Percentiles rank a stretch among this genome's conserved stretches.
phyloP scores from a whole-genome alignment of 768 basidiomycete species.

The Amylocystis lapponica region DNA sequence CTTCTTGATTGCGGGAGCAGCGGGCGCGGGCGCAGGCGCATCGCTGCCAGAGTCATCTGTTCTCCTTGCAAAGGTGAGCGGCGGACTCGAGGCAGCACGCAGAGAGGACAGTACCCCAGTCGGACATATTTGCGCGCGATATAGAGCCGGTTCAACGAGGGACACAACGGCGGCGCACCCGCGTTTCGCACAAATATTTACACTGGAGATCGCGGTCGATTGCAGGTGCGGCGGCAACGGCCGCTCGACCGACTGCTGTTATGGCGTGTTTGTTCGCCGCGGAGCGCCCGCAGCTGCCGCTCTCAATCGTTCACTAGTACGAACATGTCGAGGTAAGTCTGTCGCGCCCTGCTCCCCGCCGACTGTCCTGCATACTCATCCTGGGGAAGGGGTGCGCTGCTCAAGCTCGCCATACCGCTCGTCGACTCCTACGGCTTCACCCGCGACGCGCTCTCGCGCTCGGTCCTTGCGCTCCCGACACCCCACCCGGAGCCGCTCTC shows the following conservation, averaged over 20 bases:
- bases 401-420: constrained; percentile 60
- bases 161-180: too few relatives aligned
- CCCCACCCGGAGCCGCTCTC: constrained; percentile 56
- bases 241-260: too few relatives aligned
- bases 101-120: constrained; percentile 36
- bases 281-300: too few relatives aligned
- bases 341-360: too few relatives aligned
- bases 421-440: constrained; percentile 70
- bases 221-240: too few relatives aligned
- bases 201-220: too few relatives aligned
- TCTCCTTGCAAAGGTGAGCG: constrained; percentile 19
- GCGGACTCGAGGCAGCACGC: neutral
- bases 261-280: too few relatives aligned
- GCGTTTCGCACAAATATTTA: too few relatives aligned
- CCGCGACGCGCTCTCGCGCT: constrained; percentile 58
- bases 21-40: constrained; percentile 20
- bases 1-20: constrained; percentile 21
- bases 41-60: constrained; percentile 36
- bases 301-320: too few relatives aligned
- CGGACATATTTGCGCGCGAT: too few relatives aligned
- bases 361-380: constrained; percentile 2
- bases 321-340: constrained; percentile 6
- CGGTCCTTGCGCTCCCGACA: constrained; percentile 50
- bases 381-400: constrained; percentile 31
- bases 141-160: neutral